Evolutionary conservation across 495 filamentous ascomycete genomes (phyloP).

Genomic region (Lichina pygmaea): DNA sequence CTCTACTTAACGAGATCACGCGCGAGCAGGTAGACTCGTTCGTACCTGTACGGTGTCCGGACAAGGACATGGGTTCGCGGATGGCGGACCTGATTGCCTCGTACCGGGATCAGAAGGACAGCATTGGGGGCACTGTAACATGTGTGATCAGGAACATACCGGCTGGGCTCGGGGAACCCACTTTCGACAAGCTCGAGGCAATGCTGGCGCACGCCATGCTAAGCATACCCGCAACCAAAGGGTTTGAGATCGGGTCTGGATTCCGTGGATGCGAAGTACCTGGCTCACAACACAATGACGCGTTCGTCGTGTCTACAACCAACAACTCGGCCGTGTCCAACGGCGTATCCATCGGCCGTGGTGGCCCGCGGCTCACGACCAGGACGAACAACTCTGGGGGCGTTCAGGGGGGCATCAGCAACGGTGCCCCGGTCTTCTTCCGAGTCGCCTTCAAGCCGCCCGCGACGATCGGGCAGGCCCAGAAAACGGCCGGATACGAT

Average conservation of each 20-base stretch:
- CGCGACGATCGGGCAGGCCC: conserved; percentile 83
- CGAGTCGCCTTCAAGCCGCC: conserved; percentile 85
- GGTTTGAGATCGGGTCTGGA: conserved; percentile 87
- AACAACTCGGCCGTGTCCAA: neutral
- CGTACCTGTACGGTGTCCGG: conserved; percentile 68
- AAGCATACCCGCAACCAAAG: conserved; percentile 88
- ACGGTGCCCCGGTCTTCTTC: conserved; percentile 89
- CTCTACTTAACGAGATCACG: conserved; percentile 44
- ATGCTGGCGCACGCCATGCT: conserved; percentile 90
- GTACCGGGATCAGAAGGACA: conserved; percentile 61
- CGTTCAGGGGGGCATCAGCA: conserved; percentile 90
- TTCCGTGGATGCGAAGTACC: conserved; percentile 73
- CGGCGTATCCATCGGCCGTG: neutral
- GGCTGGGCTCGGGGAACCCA: conserved; percentile 72
- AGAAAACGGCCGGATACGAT: conserved; percentile 60
- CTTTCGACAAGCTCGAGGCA: conserved; percentile 91
- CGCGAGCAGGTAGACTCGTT: conserved; percentile 59
- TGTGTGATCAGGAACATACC: conserved; percentile 87
- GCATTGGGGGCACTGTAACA: conserved; percentile 86
- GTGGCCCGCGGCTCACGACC: conserved; percentile 37
- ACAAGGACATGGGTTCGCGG: conserved; percentile 27
- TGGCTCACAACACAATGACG: conserved; percentile 81
- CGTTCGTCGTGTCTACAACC: conserved; percentile 38
- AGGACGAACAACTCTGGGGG: conserved; percentile 93
- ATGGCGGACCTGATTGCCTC: conserved; percentile 66